These are phyloP conservation scores for Cucumis cinereus DNA, from an alignment of 306 rosid species.

Conservation along the genomic window DNA sequence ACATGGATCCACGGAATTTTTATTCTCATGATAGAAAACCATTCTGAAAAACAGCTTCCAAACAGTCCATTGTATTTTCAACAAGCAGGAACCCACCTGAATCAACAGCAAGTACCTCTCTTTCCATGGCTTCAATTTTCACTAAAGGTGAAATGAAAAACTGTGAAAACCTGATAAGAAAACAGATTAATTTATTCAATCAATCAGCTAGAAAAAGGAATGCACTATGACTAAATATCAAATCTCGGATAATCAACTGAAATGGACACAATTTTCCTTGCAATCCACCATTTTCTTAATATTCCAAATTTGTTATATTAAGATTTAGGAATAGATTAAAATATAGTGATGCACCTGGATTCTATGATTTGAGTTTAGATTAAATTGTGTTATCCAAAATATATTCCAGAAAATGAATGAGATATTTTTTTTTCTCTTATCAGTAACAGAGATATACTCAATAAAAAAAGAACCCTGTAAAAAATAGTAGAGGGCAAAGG, in stretches of 20 bases:
- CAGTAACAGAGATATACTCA: not conserved
- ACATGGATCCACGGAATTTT: not conserved
- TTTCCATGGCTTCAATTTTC: slow-evolving; percentile 85
- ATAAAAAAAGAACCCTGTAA: not conserved
- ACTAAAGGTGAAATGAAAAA: slow-evolving; percentile 93
- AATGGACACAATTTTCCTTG: not conserved
- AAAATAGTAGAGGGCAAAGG: not conserved
- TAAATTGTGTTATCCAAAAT: not conserved
- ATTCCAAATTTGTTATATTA: not conserved
- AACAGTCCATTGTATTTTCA: not conserved
- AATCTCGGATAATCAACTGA: not conserved
- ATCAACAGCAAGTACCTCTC: slow-evolving; percentile 95
- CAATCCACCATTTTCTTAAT: not conserved
- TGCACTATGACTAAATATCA: not conserved
- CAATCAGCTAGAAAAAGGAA: not conserved
- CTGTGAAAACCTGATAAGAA: slow-evolving; percentile 66
- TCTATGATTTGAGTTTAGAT: not conserved
- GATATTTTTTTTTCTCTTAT: not conserved
- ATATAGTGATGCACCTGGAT: not conserved
- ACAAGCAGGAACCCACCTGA: slow-evolving; percentile 42
- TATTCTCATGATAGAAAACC: not conserved
- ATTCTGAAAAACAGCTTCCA: not conserved
- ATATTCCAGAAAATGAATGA: not conserved
- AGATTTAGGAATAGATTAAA: not conserved
- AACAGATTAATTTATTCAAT: slow-evolving; percentile 6